These are phyloP conservation scores for Heliocybe sulcata DNA, from an alignment of 1,284 basidiomycete species.

Conservation along the genomic window DNA sequence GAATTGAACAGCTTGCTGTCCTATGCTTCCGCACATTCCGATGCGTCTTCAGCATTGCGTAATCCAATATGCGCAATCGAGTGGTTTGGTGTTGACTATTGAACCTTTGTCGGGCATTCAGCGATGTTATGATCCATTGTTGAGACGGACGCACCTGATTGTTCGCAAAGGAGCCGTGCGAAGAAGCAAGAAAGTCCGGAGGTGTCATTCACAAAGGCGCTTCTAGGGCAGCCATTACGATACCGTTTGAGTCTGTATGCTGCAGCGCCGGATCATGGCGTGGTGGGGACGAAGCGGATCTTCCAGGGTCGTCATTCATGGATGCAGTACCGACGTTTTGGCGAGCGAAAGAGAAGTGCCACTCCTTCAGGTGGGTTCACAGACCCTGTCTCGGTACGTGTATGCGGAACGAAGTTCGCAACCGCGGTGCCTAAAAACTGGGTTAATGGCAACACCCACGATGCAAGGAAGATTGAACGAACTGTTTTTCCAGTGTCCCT, in stretches of 20 bases:
- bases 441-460: not conserved
- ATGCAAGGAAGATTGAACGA: constrained; percentile 11
- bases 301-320: constrained; percentile 22
- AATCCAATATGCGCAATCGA: constrained; percentile 91
- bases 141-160: constrained; percentile 54
- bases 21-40: constrained; percentile 85
- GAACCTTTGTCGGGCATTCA: constrained; percentile 49
- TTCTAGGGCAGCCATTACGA: constrained; percentile 83
- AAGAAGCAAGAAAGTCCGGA: constrained; percentile 85
- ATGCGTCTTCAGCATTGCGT: constrained; percentile 63
- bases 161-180: constrained; percentile 88
- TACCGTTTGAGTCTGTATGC: constrained; percentile 33
- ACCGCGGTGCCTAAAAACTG: constrained; percentile 41
- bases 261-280: constrained; percentile 16
- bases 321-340: constrained; percentile 30
- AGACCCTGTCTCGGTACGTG: constrained; percentile 52
- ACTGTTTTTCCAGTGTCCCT: constrained; percentile 35
- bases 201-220: constrained; percentile 93
- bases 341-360: constrained; percentile 60
- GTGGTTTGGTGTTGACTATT: constrained; percentile 53
- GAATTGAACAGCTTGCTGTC: constrained; percentile 88
- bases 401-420: constrained; percentile 52
- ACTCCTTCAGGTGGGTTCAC: constrained; percentile 71
- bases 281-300: constrained; percentile 16
- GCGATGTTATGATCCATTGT: constrained; percentile 1